phyloP scores from a whole-genome alignment of 1,284 basidiomycete genomes.

The Puccinia horiana region DNA sequence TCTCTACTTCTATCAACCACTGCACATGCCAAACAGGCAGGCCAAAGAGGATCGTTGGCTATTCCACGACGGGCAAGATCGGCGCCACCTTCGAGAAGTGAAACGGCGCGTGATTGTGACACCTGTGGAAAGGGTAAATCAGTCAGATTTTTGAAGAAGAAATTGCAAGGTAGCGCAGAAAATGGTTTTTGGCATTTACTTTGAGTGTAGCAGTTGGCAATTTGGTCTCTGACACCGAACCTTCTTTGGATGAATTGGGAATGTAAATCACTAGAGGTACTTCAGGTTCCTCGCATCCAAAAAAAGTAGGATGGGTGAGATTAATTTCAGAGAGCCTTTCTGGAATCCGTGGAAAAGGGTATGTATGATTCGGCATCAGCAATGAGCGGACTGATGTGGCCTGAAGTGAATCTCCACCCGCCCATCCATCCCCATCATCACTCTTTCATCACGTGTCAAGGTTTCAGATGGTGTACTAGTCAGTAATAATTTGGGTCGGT shows the following conservation, averaged over 20 bases:
- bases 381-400: not conserved
- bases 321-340: not conserved
- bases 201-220: constrained; percentile 17
- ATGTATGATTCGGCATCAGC: not conserved
- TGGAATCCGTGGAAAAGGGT: constrained; percentile 26
- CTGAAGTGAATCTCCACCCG: constrained; percentile 3
- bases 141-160: not conserved
- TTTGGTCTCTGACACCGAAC: not conserved
- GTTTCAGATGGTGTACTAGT: not conserved
- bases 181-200: not conserved
- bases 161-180: not conserved
- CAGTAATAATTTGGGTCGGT: not conserved
- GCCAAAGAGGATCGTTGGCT: constrained; percentile 26
- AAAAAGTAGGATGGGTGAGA: constrained; percentile 8
- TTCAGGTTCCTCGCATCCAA: constrained; percentile 18
- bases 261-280: constrained; percentile 14
- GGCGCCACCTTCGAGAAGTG: constrained; percentile 1
- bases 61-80: constrained; percentile 31
- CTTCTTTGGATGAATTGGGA: constrained; percentile 3
- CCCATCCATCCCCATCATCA: not conserved
- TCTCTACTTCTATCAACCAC: constrained; percentile 16
- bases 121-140: not conserved
- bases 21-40: constrained; percentile 31
- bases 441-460: constrained; percentile 6
- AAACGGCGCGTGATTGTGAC: not conserved